These are phyloP conservation scores for Cicer judaicum DNA, from an alignment of 306 rosid species.

Conservation along the genomic window DNA sequence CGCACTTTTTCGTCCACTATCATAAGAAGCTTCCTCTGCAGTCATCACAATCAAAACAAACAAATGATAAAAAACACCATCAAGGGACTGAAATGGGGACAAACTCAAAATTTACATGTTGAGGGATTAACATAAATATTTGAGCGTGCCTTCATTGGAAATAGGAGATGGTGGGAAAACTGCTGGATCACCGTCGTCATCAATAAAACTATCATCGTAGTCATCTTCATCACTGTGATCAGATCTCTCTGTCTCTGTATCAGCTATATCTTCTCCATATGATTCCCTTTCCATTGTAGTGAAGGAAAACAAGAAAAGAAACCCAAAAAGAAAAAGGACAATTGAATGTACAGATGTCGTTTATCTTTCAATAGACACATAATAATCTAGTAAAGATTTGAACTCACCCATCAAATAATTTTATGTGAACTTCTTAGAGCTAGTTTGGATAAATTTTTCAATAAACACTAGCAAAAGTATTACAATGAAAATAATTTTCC, in stretches of 20 bases:
- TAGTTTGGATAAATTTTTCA: constrained; percentile 20
- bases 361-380: constrained; percentile 15
- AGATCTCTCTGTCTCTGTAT: constrained; percentile 75
- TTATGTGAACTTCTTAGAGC: constrained; percentile 2
- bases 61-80: constrained; percentile 27
- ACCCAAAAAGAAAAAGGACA: not conserved
- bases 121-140: constrained; percentile 4
- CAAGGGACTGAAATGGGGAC: constrained; percentile 6
- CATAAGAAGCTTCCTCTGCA: constrained; percentile 52
- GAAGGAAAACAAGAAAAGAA: constrained; percentile 46
- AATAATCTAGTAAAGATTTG: constrained; percentile 17
- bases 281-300: constrained; percentile 70
- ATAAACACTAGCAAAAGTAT: not conserved
- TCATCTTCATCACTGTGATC: constrained; percentile 63
- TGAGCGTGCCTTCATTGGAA: constrained; percentile 55
- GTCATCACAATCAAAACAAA: constrained; percentile 36
- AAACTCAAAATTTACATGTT: constrained; percentile 28
- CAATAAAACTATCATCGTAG: constrained; percentile 84
- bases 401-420: not conserved
- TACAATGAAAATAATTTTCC: not conserved
- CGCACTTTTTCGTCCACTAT: constrained; percentile 45
- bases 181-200: constrained; percentile 59
- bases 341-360: not conserved
- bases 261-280: constrained; percentile 82
- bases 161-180: constrained; percentile 56